A percentile compares a stretch with the other conserved stretches of the same genome.
Evolutionary conservation across 2,329 filamentous ascomycete genomes (phyloP).

Genomic region (Trichoderma aggressivum): DNA sequence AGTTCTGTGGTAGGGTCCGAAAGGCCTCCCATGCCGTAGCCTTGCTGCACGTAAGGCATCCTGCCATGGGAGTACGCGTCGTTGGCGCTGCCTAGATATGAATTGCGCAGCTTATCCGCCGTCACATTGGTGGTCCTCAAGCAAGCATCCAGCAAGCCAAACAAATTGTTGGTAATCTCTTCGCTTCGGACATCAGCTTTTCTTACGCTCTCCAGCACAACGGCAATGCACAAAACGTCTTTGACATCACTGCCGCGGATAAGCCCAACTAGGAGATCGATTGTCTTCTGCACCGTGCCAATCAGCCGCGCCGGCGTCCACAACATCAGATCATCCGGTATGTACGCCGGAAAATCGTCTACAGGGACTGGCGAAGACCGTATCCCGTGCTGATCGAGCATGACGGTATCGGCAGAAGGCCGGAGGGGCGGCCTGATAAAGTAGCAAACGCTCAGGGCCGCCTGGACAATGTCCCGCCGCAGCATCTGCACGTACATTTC

Average conservation of each 20-base stretch:
- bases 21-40: slow-evolving; percentile 26
- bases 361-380: slow-evolving; percentile 35
- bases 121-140: slow-evolving; percentile 43
- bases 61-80: slow-evolving; percentile 30
- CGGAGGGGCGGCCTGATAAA: slow-evolving; percentile 44
- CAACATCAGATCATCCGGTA: slow-evolving; percentile 36
- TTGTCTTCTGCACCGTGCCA: slow-evolving; percentile 44
- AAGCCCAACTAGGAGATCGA: slow-evolving; percentile 44
- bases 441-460: slow-evolving; percentile 53
- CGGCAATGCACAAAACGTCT: slow-evolving; percentile 47
- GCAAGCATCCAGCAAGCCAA: slow-evolving; percentile 43
- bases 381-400: slow-evolving; percentile 31
- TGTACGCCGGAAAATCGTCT: slow-evolving; percentile 35
- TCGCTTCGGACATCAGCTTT: slow-evolving; percentile 40
- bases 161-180: slow-evolving; percentile 41
- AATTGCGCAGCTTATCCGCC: slow-evolving; percentile 34
- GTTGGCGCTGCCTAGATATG: slow-evolving; percentile 17
- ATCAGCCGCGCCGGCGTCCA: slow-evolving; percentile 43
- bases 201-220: slow-evolving; percentile 47
- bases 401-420: slow-evolving; percentile 29
- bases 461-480: slow-evolving; percentile 53
- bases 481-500: slow-evolving; percentile 53
- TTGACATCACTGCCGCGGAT: slow-evolving; percentile 50
- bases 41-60: slow-evolving; percentile 32
- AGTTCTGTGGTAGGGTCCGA: slow-evolving; percentile 29